These are phyloP conservation scores for Phytophthora pistaciae DNA, from an alignment of 352 stramenopile genomes.

Conservation along the genomic window DNA sequence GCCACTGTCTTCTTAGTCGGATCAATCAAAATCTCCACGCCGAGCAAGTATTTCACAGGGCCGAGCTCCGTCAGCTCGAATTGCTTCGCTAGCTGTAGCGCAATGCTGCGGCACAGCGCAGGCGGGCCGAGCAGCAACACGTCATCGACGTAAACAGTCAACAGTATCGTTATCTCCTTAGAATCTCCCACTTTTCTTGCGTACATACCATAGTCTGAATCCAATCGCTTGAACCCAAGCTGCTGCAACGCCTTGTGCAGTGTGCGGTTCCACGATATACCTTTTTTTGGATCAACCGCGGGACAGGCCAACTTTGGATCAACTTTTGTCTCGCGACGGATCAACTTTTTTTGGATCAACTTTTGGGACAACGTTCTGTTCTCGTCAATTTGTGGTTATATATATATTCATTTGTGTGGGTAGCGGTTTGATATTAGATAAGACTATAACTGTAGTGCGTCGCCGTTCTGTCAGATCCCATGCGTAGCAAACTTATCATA, in stretches of 20 bases:
- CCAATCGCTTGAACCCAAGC: slow-evolving; percentile 8
- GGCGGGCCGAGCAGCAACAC: background rate
- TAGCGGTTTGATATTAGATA: too few species aligned
- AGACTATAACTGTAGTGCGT: too few species aligned
- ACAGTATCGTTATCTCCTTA: background rate
- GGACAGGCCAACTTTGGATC: too few species aligned
- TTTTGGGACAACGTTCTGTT: too few species aligned
- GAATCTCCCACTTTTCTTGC: slow-evolving; percentile 1
- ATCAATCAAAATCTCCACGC: slow-evolving; percentile 19
- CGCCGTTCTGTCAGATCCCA: too few species aligned
- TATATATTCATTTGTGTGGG: too few species aligned
- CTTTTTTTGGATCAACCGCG: too few species aligned
- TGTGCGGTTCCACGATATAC: slow-evolving; percentile 23
- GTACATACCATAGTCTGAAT: slow-evolving; percentile 23
- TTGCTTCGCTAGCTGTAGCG: background rate
- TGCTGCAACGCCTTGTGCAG: slow-evolving; percentile 5
- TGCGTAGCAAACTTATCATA: too few species aligned
- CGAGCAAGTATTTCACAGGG: slow-evolving; percentile 23
- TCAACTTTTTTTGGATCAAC: too few species aligned
- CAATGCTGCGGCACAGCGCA: background rate
- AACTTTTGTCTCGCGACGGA: too few species aligned
- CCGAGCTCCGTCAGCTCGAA: slow-evolving; percentile 25
- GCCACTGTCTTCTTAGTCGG: slow-evolving; percentile 3
- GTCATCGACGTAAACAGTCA: slow-evolving; percentile 17
- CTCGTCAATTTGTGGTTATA: too few species aligned